Base-by-base conservation (phyloP, 495 filamentous ascomycete genomes). In the Amorphotheca resinae region DNA sequence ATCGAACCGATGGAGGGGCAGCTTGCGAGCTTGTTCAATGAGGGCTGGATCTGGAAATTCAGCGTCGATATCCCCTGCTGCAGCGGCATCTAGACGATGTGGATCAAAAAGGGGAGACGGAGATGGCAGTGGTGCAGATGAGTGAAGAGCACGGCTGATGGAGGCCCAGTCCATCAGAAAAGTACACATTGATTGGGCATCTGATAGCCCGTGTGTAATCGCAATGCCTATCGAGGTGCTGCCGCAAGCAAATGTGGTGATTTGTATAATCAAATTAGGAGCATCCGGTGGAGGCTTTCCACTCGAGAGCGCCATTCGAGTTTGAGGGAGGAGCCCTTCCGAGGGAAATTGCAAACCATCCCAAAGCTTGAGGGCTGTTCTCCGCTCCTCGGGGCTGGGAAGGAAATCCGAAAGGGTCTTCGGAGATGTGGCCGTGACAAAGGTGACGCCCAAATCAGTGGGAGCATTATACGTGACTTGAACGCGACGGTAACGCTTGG, bases 101-200 rank as follows among this genome's bases (percentile, higher is more conserved):
- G 62, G 63, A 22, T 63, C 48, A 33, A 66, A 64, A 3, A 61
- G 18, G 4, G 59, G 57, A 9, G 25, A 44, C 14, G 46, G 40
- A 4, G 14, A 31, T 33, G 53, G 49, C 11, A 42, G 31, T 1
- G 9, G n/a, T n/a, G 14, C 16, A 0, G 12, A 22, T 12, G 6
- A 14, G 7, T 49, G 26, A 3, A 52, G 6, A 33, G 45, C 38
- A 15, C 30, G 30, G 28, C 40, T 34, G 47, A 60, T 28, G 17
- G 42, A 44, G 25, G 64, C 60, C 68, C 65, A 72, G 23, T 64
- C 56, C 22, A 70, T 60, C 3, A 64, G 56, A 22, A 76, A 75
- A 14, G 58, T 47, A 9, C 63, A 52, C n/a, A 76, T 42, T 1
- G 64, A 34, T 21, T 63, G 53, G 2, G 68, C 67, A 53, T 76